Base-by-base conservation (phyloP, 2,329 filamentous ascomycete species). In the Mycocentrospora acerina region DNA sequence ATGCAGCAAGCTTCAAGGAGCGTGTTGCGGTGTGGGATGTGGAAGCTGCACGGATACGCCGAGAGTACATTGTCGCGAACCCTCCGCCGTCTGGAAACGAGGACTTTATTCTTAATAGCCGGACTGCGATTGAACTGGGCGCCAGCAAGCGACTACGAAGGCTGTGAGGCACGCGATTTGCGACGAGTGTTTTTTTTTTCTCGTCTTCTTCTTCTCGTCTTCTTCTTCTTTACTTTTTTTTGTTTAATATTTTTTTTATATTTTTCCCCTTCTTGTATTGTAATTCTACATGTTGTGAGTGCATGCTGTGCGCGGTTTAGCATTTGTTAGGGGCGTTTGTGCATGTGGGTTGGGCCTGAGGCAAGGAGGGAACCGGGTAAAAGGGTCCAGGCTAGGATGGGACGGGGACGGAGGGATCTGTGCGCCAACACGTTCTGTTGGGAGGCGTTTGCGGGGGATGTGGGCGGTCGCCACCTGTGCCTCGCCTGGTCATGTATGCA, bases 11-110 rank as follows among this genome's bases (percentile, higher is more conserved):
- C 15, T 89, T 81, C 64, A 81, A 82, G 31, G 74, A 75, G 33
- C 74, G 77, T n/a, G 75, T 80, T 7, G 78, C 75, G 34, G 76
- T 78, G 38, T 97, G 90, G 88, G 88, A 94, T 59, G 71, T 68
- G 14, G 78, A 82, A 40, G 85, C 85, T 3, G 68, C 72, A 17
- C 60, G 66, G 24, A 72, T 76, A 37, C 59, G 71, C 34, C 55
- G 56, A 29, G 71, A 73, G 44, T 73, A 71, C 42, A 66, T 67
- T n/a, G 50, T 61, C 36, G 53, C 55, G 11, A 51, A 69, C 28
- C 63, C 65, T 7, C 62, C 59, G 3, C 51, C 59, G 15, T 48
- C 51, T 8, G 62, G 59, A 13, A 57, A 51, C 32, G 58, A 60
- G 34, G 59, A 59, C 11, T 32, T 50, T 32, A 51, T 61, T 29